These are phyloP conservation scores for Austroboletus festivus DNA, from an alignment of 768 basidiomycete genomes.

Conservation along the genomic window DNA sequence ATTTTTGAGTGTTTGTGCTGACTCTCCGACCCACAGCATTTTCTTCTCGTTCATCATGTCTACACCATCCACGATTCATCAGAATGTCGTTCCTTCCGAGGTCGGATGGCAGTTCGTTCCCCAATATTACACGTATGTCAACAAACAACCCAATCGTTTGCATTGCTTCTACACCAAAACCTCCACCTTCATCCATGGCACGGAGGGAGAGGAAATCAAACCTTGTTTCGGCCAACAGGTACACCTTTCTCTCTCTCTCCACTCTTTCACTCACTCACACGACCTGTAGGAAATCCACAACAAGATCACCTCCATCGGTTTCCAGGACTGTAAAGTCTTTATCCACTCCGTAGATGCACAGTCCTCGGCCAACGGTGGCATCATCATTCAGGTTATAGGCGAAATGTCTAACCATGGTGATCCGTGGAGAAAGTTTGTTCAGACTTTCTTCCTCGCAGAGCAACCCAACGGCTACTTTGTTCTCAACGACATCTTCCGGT, in stretches of 20 bases:
- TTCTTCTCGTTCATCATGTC: conserved; percentile 34
- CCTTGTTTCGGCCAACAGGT: conserved; percentile 94
- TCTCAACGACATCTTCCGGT: conserved; percentile 99
- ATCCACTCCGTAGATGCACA: conserved; percentile 98
- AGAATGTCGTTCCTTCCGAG: conserved; percentile 82
- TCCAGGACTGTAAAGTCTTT: conserved; percentile 97
- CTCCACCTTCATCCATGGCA: conserved; percentile 95
- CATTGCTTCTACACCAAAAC: conserved; percentile 99
- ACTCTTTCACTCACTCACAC: conserved; percentile 3
- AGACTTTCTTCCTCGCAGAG: conserved; percentile 99
- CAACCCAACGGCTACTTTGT: conserved; percentile 99
- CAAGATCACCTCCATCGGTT: conserved; percentile 91
- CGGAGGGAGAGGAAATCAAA: conserved; percentile 91
- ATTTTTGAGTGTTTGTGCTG: no score
- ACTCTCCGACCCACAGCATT: conserved; percentile 23
- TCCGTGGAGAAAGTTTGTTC: conserved; percentile 97
- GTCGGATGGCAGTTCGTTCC: conserved; percentile 99
- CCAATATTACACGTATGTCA: conserved; percentile 98
- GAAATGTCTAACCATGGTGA: conserved; percentile 95
- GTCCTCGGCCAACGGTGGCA: conserved; percentile 89
- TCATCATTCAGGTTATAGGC: conserved; percentile 98
- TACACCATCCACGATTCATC: conserved; percentile 45
- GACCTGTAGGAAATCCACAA: conserved; percentile 84
- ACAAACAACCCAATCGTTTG: conserved; percentile 93
- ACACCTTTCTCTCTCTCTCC: conserved; percentile 25